phyloP scores from a whole-genome alignment of 495 filamentous ascomycete species.

The Pyrenula aspistea region DNA sequence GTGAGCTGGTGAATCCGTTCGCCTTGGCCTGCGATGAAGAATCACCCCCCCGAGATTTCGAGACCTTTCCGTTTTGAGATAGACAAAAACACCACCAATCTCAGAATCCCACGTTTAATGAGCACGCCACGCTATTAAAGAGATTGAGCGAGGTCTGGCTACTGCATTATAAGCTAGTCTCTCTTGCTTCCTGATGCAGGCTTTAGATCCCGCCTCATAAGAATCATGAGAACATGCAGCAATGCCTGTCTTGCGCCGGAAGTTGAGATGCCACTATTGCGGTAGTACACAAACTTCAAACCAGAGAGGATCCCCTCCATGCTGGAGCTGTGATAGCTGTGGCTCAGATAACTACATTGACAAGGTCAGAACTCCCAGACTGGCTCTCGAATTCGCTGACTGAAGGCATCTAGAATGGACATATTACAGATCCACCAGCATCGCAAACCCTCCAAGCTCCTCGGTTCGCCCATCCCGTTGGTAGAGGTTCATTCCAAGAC shows the following conservation, averaged over 20 bases:
- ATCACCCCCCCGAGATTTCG: no score
- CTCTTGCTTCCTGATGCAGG: no score
- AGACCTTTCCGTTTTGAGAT: background rate
- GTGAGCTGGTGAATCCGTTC: no score
- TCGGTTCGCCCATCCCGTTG: slow-evolving; percentile 16
- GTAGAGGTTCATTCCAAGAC: slow-evolving; percentile 16
- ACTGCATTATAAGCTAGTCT: no score
- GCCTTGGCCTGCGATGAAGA: no score
- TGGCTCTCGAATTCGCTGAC: background rate
- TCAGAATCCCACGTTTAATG: no score
- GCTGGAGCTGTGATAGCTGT: slow-evolving; percentile 62
- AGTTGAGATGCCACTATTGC: slow-evolving; percentile 66
- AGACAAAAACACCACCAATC: background rate
- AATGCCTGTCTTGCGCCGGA: slow-evolving; percentile 35
- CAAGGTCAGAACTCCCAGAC: slow-evolving; percentile 23
- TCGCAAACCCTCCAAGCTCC: slow-evolving; percentile 25
- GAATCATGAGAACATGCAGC: slow-evolving; percentile 3
- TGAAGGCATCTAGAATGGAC: slow-evolving; percentile 55
- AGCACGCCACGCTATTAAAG: no score
- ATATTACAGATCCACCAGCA: slow-evolving; percentile 78
- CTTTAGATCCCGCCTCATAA: no score
- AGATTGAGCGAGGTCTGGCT: no score
- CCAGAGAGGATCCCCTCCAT: slow-evolving; percentile 35
- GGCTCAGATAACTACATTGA: slow-evolving; percentile 78
- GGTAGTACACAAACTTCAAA: slow-evolving; percentile 44